A percentile compares a stretch with the other conserved stretches of the same genome.
phyloP scores from a whole-genome alignment of 2,329 filamentous ascomycete genomes.

The Claviceps arundinis region DNA sequence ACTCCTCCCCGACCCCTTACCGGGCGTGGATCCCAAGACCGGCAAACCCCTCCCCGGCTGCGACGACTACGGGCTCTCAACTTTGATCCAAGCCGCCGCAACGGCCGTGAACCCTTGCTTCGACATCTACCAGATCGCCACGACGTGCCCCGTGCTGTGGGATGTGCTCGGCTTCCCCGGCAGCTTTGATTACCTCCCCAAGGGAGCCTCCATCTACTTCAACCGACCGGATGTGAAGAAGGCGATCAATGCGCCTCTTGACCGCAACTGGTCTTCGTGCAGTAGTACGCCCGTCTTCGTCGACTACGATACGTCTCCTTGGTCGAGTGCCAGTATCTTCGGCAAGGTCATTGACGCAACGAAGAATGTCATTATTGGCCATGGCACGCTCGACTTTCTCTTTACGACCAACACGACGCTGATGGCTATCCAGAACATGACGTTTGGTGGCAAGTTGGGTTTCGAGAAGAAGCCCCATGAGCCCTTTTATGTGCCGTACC shows the following conservation, averaged over 20 bases:
- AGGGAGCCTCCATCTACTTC: conserved; percentile 48
- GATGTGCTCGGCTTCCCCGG: conserved; percentile 61
- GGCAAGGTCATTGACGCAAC: conserved; percentile 60
- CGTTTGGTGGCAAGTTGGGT: conserved; percentile 56
- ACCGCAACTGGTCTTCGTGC: conserved; percentile 42
- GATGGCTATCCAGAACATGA: conserved; percentile 67
- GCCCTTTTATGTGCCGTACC: conserved; percentile 51
- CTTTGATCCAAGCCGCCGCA: conserved; percentile 41
- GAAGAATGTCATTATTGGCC: conserved; percentile 57
- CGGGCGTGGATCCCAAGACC: conserved; percentile 17
- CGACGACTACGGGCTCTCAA: conserved; percentile 40
- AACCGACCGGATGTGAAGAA: conserved; percentile 55
- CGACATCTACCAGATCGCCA: conserved; percentile 56
- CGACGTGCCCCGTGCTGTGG: conserved; percentile 57
- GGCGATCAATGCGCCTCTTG: conserved; percentile 49
- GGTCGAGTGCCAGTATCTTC: conserved; percentile 18
- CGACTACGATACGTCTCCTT: conserved; percentile 15
- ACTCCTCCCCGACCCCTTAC: conserved; percentile 11
- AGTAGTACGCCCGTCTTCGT: conserved; percentile 24
- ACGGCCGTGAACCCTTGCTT: conserved; percentile 59
- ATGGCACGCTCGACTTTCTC: conserved; percentile 59
- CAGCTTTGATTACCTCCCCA: conserved; percentile 44
- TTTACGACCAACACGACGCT: conserved; percentile 56
- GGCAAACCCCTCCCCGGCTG: conserved; percentile 17
- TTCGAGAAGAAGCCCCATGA: conserved; percentile 47